Percentiles rank a stretch among this genome's conserved stretches.
Conservation (phyloP, 2,329 filamentous ascomycete species). For the Ophiostoma pallidulum region DNA sequence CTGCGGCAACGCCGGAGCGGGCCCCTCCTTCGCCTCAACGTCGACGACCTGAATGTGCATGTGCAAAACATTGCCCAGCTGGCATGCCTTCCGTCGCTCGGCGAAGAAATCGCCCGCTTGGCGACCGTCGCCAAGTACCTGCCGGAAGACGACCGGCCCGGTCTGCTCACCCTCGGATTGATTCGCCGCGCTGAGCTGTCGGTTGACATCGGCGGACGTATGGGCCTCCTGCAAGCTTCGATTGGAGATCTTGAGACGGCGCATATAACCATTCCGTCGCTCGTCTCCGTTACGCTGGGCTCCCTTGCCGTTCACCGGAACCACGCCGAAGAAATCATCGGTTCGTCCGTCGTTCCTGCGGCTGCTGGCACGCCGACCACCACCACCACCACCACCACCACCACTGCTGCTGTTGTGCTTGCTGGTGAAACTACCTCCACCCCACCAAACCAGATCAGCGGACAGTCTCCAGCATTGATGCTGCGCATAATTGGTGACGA, state of each 20-base stretch:
- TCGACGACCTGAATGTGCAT: constrained; percentile 54
- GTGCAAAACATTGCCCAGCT: constrained; percentile 57
- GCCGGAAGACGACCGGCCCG: constrained; percentile 89
- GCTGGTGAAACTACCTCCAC: constrained; percentile 14
- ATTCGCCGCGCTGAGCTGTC: constrained; percentile 54
- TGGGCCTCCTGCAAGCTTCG: constrained; percentile 56
- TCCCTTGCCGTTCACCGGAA: constrained; percentile 55
- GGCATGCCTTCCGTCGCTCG: constrained; percentile 58
- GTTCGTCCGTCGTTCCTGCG: constrained; percentile 31
- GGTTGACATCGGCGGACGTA: constrained; percentile 54
- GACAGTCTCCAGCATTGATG: constrained; percentile 56
- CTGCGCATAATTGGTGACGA: constrained; percentile 87
- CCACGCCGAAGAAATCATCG: constrained; percentile 60
- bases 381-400: constrained; percentile 16
- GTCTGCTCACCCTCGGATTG: constrained; percentile 64
- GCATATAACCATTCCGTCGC: constrained; percentile 74
- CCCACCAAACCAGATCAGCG: not conserved
- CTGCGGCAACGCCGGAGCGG: constrained; percentile 80
- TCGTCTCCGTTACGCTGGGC: constrained; percentile 69
- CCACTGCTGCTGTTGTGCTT: not conserved
- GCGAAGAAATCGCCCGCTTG: constrained; percentile 69
- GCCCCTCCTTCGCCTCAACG: constrained; percentile 61
- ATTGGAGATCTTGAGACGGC: constrained; percentile 58
- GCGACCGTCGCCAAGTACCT: constrained; percentile 89
- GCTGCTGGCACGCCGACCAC: not conserved